Evolutionary conservation across 306 rosid genomes (phyloP).

Genomic region (Canavalia ensiformis): DNA sequence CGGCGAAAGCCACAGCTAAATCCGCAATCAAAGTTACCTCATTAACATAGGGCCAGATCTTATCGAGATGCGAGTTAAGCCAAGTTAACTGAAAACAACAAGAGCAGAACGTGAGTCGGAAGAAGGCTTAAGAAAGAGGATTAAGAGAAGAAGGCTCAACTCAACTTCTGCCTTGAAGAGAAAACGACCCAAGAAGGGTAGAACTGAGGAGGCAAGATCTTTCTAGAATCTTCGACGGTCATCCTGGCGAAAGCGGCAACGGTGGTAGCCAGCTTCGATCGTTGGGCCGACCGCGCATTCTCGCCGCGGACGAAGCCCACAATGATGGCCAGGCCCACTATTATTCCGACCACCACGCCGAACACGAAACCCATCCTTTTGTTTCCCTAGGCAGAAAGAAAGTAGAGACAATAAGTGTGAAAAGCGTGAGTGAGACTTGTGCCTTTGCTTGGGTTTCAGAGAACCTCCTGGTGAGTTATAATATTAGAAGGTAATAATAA

Average conservation of each 20-base stretch:
- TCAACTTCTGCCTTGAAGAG: conserved; percentile 81
- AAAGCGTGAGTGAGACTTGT: conserved; percentile 22
- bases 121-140: neutral
- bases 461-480: neutral
- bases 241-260: conserved; percentile 84
- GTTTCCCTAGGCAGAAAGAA: neutral
- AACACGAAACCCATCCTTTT: conserved; percentile 73
- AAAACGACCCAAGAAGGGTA: conserved; percentile 98
- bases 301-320: conserved; percentile 74
- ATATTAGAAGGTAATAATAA: neutral
- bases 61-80: conserved; percentile 81
- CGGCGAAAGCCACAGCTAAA: neutral
- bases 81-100: conserved; percentile 69
- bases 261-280: conserved; percentile 77
- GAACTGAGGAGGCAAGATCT: conserved; percentile 75
- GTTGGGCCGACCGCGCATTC: conserved; percentile 71
- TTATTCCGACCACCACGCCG: conserved; percentile 75
- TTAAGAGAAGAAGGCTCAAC: conserved; percentile 18
- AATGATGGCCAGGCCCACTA: conserved; percentile 68
- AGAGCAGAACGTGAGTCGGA: conserved; percentile 39
- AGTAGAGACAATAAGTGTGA: neutral
- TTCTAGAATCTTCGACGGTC: conserved; percentile 90
- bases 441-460: neutral
- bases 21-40: conserved; percentile 57
- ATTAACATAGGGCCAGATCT: conserved; percentile 96